phyloP scores from a whole-genome alignment of 1,284 basidiomycete genomes.

The Marasmius fiardii region DNA sequence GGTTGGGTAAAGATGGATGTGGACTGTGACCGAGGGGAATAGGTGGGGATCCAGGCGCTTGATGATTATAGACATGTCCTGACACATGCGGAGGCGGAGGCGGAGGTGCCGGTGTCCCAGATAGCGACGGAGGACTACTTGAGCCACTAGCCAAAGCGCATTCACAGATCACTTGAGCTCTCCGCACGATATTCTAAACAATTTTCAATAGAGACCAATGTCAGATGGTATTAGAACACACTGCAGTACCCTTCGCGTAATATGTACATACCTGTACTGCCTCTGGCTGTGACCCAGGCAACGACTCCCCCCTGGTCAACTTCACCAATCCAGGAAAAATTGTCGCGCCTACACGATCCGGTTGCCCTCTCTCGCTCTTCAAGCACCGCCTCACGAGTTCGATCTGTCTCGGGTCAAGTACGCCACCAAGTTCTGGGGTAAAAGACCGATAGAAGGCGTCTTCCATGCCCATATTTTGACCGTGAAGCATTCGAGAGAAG shows the following conservation, averaged over 20 bases:
- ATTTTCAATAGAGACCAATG: too few relatives aligned
- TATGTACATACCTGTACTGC: constrained; percentile 42
- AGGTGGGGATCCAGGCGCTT: background rate
- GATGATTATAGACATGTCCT: background rate
- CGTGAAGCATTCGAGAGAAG: constrained; percentile 81
- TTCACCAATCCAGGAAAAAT: constrained; percentile 84
- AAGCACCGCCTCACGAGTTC: constrained; percentile 78
- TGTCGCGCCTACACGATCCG: constrained; percentile 72
- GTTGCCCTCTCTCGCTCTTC: constrained; percentile 65
- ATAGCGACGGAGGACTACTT: background rate
- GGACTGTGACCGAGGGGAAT: background rate
- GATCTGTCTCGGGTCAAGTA: constrained; percentile 63
- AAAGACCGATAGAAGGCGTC: constrained; percentile 82
- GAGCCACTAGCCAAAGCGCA: constrained; percentile 49
- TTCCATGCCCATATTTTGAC: constrained; percentile 55
- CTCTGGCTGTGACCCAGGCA: constrained; percentile 37
- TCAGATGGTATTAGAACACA: too few relatives aligned
- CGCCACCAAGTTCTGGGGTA: constrained; percentile 71
- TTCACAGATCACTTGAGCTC: constrained; percentile 82
- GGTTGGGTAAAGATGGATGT: background rate
- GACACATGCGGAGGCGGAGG: background rate
- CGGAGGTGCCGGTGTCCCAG: background rate
- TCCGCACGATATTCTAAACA: constrained; percentile 65
- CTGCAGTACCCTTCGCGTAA: too few relatives aligned
- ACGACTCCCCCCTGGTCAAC: constrained; percentile 45